Evolutionary conservation across 768 basidiomycete species (phyloP).

Genomic region (button mushroom (Agaricus bisporus)): DNA sequence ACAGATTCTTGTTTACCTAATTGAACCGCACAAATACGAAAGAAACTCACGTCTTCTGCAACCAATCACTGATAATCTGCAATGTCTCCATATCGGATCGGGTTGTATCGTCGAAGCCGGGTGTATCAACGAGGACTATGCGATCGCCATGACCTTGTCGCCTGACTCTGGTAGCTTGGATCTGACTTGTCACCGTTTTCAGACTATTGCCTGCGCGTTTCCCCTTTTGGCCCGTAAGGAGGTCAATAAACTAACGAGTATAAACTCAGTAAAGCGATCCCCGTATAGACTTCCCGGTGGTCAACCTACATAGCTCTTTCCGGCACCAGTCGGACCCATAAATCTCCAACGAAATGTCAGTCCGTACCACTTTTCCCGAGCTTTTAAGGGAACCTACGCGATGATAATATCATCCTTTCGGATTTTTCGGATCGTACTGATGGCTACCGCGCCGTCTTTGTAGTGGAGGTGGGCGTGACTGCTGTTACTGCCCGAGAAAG

Average conservation of each 20-base stretch:
- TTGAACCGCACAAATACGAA: background rate
- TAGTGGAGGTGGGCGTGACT: no score
- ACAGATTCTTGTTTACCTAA: no score
- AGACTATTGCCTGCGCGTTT: background rate
- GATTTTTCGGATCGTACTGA: no score
- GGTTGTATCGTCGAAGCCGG: slow-evolving; percentile 18
- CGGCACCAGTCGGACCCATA: background rate
- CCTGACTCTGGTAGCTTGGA: background rate
- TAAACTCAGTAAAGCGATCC: background rate
- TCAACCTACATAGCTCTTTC: background rate
- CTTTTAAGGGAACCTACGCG: slow-evolving; percentile 13
- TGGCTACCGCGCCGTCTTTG: no score
- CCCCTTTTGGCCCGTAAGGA: background rate
- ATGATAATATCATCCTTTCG: slow-evolving; percentile 20
- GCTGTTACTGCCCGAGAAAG: no score
- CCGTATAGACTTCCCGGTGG: background rate
- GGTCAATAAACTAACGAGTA: background rate
- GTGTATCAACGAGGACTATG: slow-evolving; percentile 4
- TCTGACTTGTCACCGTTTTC: background rate
- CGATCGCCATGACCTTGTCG: background rate
- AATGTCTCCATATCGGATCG: slow-evolving; percentile 19
- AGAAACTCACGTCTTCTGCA: slow-evolving; percentile 18
- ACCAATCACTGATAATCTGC: slow-evolving; percentile 18
- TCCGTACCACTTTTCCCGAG: background rate
- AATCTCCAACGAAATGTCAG: background rate